phyloP scores from a whole-genome alignment of 2,329 filamentous ascomycete species.

The Diaporthe sp. region DNA sequence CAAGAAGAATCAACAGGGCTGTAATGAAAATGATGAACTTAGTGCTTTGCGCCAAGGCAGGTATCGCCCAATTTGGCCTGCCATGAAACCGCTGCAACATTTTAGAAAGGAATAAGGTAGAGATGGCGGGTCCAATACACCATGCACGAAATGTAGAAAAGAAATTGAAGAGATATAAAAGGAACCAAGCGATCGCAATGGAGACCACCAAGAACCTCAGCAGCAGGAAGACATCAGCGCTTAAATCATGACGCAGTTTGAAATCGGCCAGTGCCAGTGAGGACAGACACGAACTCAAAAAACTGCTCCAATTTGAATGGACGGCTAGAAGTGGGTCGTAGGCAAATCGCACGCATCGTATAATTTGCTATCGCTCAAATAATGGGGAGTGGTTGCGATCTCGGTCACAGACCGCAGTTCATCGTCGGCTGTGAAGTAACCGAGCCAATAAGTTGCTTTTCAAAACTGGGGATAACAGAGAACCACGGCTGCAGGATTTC shows the following conservation, averaged over 20 bases:
- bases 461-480: neutral
- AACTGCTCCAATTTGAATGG: neutral
- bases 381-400: neutral
- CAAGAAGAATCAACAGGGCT: neutral
- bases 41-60: neutral
- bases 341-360: neutral
- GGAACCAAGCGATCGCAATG: neutral
- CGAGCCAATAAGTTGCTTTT: neutral
- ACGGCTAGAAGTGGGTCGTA: neutral
- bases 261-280: neutral
- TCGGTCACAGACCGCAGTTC: neutral
- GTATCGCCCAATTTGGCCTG: neutral
- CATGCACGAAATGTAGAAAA: too few relatives aligned
- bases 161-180: neutral
- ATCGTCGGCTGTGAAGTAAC: neutral
- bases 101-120: neutral
- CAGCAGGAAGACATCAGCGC: neutral
- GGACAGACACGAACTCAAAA: neutral
- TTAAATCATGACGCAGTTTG: neutral
- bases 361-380: neutral
- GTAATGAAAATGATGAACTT: neutral
- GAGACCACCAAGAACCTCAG: neutral
- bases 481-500: neutral
- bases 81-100: neutral
- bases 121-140: neutral